Evolutionary conservation across 2,329 filamentous ascomycete genomes (phyloP).

Genomic region (Albophoma yamanashiensis): DNA sequence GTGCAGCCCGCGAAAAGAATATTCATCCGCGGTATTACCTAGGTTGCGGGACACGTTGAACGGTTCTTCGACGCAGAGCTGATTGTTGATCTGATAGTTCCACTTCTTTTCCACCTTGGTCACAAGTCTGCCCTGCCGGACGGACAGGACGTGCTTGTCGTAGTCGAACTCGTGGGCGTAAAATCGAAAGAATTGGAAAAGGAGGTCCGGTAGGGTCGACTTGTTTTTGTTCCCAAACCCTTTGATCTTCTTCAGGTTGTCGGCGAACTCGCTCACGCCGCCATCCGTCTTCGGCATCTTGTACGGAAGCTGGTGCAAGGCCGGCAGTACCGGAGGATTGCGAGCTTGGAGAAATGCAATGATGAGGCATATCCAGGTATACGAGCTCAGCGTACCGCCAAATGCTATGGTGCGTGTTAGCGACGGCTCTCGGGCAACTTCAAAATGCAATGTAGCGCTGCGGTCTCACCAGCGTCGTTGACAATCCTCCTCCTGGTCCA

Average conservation of each 20-base stretch:
- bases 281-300: conserved; percentile 48
- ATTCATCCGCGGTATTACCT: conserved; percentile 93
- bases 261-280: conserved; percentile 67
- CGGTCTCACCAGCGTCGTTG: conserved; percentile 79
- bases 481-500: conserved; percentile 90
- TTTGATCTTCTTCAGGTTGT: conserved; percentile 65
- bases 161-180: conserved; percentile 93
- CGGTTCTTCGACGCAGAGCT: conserved; percentile 89
- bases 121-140: conserved; percentile 68
- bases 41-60: conserved; percentile 87
- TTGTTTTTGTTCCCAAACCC: conserved; percentile 72
- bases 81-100: conserved; percentile 70
- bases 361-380: conserved; percentile 98
- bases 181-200: conserved; percentile 92
- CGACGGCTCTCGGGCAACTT: background rate
- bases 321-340: conserved; percentile 72
- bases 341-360: conserved; percentile 90
- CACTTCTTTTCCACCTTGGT: conserved; percentile 82
- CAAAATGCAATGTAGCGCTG: conserved; percentile 4
- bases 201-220: conserved; percentile 70
- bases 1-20: conserved; percentile 85
- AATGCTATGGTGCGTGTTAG: conserved; percentile 48
- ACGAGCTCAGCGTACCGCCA: conserved; percentile 90
- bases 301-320: conserved; percentile 59
- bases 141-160: conserved; percentile 71